These are phyloP conservation scores for Lyophyllum atratum DNA, from an alignment of 768 basidiomycete genomes.

Conservation along the genomic window DNA sequence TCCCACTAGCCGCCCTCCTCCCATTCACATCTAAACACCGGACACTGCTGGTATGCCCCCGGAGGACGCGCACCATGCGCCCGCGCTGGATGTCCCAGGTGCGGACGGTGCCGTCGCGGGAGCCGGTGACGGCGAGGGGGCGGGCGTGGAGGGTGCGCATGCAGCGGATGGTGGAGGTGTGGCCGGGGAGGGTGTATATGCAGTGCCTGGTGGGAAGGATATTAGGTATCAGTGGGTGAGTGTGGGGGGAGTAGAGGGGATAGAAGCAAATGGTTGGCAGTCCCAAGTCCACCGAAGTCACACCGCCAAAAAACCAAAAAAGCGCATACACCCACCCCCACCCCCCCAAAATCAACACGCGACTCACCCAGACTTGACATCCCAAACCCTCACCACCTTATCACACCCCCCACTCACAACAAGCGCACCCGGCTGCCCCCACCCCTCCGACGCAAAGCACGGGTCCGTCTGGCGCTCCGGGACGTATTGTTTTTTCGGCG, in stretches of 20 bases:
- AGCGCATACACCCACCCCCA: no score
- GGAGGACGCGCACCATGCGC: constrained; percentile 58
- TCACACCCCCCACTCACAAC: constrained; percentile 95
- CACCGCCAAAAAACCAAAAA: no score
- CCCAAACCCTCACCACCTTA: constrained; percentile 90
- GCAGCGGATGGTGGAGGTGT: constrained; percentile 90
- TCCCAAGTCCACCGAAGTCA: no score
- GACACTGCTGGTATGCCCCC: constrained; percentile 82
- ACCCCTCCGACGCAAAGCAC: constrained; percentile 77
- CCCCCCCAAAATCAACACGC: no score
- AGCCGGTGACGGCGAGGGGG: constrained; percentile 89
- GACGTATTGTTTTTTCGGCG: constrained; percentile 5
- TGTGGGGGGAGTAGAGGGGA: neutral
- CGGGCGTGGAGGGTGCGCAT: constrained; percentile 84
- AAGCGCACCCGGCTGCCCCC: constrained; percentile 83
- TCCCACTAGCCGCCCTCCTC: constrained; percentile 83
- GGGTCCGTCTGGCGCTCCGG: constrained; percentile 46
- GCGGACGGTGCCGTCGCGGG: constrained; percentile 81
- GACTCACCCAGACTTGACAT: constrained; percentile 78
- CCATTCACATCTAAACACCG: constrained; percentile 89
- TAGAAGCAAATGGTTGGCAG: neutral
- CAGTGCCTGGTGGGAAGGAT: constrained; percentile 45
- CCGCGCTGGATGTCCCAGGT: constrained; percentile 95
- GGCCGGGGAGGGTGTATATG: constrained; percentile 79
- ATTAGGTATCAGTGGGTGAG: neutral